Percentiles rank a stretch among this genome's conserved stretches.
Evolutionary conservation across 2,329 filamentous ascomycete genomes (phyloP).

Genomic region (Diatrype stigma): DNA sequence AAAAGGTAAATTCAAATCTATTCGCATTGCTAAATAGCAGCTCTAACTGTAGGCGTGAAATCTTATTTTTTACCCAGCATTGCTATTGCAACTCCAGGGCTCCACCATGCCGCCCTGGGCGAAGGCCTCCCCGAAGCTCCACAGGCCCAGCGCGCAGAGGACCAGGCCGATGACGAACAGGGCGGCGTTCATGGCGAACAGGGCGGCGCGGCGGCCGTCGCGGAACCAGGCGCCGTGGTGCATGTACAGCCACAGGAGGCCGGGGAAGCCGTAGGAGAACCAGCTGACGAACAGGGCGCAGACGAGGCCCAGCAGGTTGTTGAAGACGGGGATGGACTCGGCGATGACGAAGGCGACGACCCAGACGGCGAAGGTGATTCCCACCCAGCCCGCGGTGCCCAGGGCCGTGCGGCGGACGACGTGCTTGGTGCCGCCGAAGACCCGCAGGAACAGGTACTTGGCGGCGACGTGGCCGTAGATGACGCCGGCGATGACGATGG

Average conservation of each 20-base stretch:
- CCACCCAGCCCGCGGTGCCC: slow-evolving; percentile 55
- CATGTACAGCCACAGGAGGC: slow-evolving; percentile 45
- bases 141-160: slow-evolving; percentile 35
- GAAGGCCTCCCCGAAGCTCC: slow-evolving; percentile 36
- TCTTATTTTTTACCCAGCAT: slow-evolving; percentile 9
- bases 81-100: slow-evolving; percentile 34
- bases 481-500: slow-evolving; percentile 67
- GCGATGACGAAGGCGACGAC: slow-evolving; percentile 63
- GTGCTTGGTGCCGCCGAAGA: slow-evolving; percentile 57
- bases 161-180: slow-evolving; percentile 31
- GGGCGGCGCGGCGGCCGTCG: slow-evolving; percentile 24
- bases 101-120: slow-evolving; percentile 22
- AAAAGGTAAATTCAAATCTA: too few relatives aligned
- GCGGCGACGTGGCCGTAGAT: slow-evolving; percentile 64
- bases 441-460: slow-evolving; percentile 62
- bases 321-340: slow-evolving; percentile 66
- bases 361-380: slow-evolving; percentile 53
- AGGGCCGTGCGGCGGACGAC: slow-evolving; percentile 45
- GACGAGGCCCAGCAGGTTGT: slow-evolving; percentile 59
- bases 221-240: slow-evolving; percentile 37
- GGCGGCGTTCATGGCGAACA: slow-evolving; percentile 28
- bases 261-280: slow-evolving; percentile 55
- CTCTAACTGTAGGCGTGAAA: too few relatives aligned
- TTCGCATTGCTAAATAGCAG: too few relatives aligned
- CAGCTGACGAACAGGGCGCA: slow-evolving; percentile 61